Conservation (phyloP, 2,329 filamentous ascomycete genomes). For the Aureobasidium sp. region DNA sequence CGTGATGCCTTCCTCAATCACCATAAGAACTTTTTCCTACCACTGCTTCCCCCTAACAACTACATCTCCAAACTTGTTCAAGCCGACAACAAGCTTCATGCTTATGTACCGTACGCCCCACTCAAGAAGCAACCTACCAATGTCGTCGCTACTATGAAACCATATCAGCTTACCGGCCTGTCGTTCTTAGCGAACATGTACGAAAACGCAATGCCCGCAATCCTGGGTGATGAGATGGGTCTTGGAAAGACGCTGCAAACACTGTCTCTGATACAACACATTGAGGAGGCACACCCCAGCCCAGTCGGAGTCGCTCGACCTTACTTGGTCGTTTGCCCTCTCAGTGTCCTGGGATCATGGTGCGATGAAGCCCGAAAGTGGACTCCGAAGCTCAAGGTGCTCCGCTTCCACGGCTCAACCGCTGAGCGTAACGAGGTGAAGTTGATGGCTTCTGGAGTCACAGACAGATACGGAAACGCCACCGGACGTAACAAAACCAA, state of each 20-base stretch:
- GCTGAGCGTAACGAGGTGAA: slow-evolving; percentile 42
- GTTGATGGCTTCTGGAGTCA: slow-evolving; percentile 39
- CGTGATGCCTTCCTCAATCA: slow-evolving; percentile 41
- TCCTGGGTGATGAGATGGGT: slow-evolving; percentile 47
- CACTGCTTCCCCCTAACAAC: slow-evolving; percentile 39
- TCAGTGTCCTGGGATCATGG: slow-evolving; percentile 47
- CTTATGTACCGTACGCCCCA: slow-evolving; percentile 32
- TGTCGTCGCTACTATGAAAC: slow-evolving; percentile 46
- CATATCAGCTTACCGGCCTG: slow-evolving; percentile 45
- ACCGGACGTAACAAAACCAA: slow-evolving; percentile 21
- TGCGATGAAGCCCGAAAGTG: slow-evolving; percentile 42
- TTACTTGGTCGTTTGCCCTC: slow-evolving; percentile 44
- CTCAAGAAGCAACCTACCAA: slow-evolving; percentile 37
- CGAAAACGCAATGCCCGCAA: slow-evolving; percentile 38
- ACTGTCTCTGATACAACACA: slow-evolving; percentile 42
- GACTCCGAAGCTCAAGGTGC: slow-evolving; percentile 40
- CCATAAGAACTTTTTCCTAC: slow-evolving; percentile 41
- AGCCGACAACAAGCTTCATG: slow-evolving; percentile 12
- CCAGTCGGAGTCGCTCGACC: slow-evolving; percentile 35
- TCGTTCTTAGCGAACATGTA: slow-evolving; percentile 44
- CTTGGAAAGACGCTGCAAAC: slow-evolving; percentile 47
- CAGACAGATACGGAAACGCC: slow-evolving; percentile 42
- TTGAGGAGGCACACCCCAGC: slow-evolving; percentile 36
- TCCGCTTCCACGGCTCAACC: slow-evolving; percentile 43
- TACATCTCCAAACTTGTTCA: slow-evolving; percentile 36